phyloP scores from a whole-genome alignment of 371 early-diverging fungal genomes.

The Encephalitozoon hellem region DNA sequence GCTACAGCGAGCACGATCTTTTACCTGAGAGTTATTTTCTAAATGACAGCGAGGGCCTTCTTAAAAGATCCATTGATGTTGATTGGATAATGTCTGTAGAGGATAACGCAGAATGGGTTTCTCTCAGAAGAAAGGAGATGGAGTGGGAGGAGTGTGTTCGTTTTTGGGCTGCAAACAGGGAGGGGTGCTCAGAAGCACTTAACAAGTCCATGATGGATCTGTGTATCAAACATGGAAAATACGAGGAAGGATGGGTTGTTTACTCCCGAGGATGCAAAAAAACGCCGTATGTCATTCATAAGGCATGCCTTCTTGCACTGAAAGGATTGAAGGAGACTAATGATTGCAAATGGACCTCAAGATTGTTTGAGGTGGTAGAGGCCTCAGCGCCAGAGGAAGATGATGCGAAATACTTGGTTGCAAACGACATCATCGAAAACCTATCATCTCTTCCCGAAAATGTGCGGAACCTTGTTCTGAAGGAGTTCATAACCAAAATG shows the following conservation, averaged over 20 bases:
- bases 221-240: conserved; percentile 47
- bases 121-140: conserved; percentile 3
- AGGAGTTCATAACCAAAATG: background rate
- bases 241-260: conserved; percentile 55
- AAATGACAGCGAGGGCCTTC: background rate
- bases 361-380: conserved; percentile 13
- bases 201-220: conserved; percentile 53
- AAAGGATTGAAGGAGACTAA: background rate
- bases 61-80: background rate
- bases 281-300: background rate
- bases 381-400: background rate
- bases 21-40: background rate
- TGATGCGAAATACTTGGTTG: background rate
- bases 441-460: conserved; percentile 8
- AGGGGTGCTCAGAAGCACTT: conserved; percentile 13
- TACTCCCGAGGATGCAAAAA: conserved; percentile 13
- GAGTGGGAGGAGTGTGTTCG: conserved; percentile 42
- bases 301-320: conserved; percentile 9
- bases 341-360: conserved; percentile 27
- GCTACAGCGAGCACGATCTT: background rate
- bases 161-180: conserved; percentile 42
- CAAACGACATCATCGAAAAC: conserved; percentile 9
- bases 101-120: background rate
- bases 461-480: conserved; percentile 8
- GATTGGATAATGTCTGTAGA: background rate